Evolutionary conservation across 116 monocot genomes (phyloP), one percentile per base, ranked within the genome.

Genomic region (Iris pallida): DNA sequence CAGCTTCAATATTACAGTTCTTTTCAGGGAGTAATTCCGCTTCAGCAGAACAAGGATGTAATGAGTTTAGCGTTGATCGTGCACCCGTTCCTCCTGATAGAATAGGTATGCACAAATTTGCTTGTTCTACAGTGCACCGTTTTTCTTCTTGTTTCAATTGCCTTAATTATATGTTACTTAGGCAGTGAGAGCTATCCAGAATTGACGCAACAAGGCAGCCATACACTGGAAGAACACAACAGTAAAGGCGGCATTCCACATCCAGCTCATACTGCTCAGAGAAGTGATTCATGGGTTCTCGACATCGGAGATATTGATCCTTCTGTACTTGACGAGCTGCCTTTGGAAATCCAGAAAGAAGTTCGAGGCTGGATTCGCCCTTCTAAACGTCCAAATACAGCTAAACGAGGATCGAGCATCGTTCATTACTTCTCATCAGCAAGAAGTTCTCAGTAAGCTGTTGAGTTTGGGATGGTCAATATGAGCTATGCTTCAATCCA

Each of bases 271-370:
- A 56, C 63, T 66, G 59, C 9, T 8, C 68, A 63, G 5, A 42
- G 10, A 64, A 15, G 53, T 70, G 63, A 18, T 18, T 52, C 62
- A 14, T 93, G 93, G 90, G 73, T 47, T 51, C 75, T 82, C 51
- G 77, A 78, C 64, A 45, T 72, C 11, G 88, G 84, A 58, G 86
- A 90, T 41, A 83, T 93, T 5, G 99, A 99, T 76, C 90, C 83
- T 59, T 76, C 88, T 45, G 76, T 93, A 20, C 42, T 99, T 30
- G 81, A 84, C 47, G 98, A 99, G 76, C 81, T 99, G 65, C 90
- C 98, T 14, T 17, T 57, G 44, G 98, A 93, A 61, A 88, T 99
- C 45, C 90, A 93, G 45, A 75, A 62, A 63, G 93, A 99, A 77
- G 63, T 93, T 15, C 68, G 66, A 41, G 82, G 79, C 14, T 99